Conservation (phyloP, 306 rosid species). For the Pyrus pyrifolia region DNA sequence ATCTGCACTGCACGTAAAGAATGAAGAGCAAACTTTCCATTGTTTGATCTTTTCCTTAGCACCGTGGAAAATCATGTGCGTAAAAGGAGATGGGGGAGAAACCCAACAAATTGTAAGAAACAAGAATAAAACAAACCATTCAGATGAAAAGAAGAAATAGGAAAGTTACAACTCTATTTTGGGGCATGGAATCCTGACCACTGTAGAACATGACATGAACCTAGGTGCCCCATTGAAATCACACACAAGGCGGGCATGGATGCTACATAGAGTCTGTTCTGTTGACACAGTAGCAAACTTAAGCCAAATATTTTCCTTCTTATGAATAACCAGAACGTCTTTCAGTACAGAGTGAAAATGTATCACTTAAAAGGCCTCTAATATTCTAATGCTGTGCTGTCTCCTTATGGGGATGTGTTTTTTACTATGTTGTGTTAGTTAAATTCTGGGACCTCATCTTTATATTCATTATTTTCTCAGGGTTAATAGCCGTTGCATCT, state of each 20-base stretch:
- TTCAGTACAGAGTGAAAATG: not conserved
- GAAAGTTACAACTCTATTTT: not conserved
- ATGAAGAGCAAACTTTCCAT: not conserved
- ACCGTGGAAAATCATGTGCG: not conserved
- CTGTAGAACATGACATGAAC: not conserved
- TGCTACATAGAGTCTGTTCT: not conserved
- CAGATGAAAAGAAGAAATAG: not conserved
- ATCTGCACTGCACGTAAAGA: not conserved
- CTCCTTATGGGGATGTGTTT: not conserved
- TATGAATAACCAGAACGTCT: not conserved
- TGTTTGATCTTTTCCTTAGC: not conserved
- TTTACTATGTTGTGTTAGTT: conserved; percentile 6
- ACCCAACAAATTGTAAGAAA: not conserved
- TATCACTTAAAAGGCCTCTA: not conserved
- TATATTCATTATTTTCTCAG: conserved; percentile 32
- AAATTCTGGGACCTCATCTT: conserved; percentile 10
- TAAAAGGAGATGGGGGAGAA: not conserved
- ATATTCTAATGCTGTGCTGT: not conserved
- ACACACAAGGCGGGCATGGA: not conserved
- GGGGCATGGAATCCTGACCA: not conserved
- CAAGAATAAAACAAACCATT: not conserved
- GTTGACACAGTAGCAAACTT: not conserved
- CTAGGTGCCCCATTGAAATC: not conserved
- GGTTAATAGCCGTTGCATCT: conserved; percentile 47
- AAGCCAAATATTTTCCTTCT: not conserved